These are phyloP conservation scores for Condylostoma magnum DNA, from an alignment of 169 alveolate species.

Conservation along the genomic window DNA sequence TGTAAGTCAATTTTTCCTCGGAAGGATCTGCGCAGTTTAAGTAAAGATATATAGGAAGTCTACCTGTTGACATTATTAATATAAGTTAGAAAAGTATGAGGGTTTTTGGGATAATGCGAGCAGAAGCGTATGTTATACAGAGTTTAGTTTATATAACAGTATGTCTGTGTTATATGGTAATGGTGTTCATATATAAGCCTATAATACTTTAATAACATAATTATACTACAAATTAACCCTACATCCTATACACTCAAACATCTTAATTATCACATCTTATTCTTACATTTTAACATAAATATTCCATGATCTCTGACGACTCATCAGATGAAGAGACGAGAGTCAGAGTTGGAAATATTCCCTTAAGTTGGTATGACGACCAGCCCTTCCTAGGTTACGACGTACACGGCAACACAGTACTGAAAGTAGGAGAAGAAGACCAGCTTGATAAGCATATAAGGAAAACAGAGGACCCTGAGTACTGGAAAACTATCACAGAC, in stretches of 20 bases:
- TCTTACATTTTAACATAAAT: too few species aligned
- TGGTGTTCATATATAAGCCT: too few species aligned
- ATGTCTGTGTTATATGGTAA: too few species aligned
- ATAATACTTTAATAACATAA: too few species aligned
- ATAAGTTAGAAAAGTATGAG: too few species aligned
- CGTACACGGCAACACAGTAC: constrained; percentile 78
- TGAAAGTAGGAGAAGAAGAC: constrained; percentile 65
- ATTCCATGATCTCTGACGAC: not conserved
- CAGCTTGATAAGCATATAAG: constrained; percentile 71
- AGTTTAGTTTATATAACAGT: too few species aligned
- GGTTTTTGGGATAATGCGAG: too few species aligned
- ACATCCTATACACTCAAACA: too few species aligned
- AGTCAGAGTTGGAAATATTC: constrained; percentile 84
- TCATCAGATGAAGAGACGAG: constrained; percentile 49
- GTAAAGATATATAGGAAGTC: not conserved
- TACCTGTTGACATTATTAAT: too few species aligned
- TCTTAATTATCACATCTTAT: too few species aligned
- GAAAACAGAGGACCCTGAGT: constrained; percentile 87
- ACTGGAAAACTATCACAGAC: constrained; percentile 92
- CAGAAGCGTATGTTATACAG: too few species aligned
- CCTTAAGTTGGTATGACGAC: constrained; percentile 86
- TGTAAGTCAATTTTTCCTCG: not conserved
- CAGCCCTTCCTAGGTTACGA: constrained; percentile 88
- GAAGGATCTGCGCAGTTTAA: not conserved
- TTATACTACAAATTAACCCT: too few species aligned